Evolutionary conservation across 1,284 basidiomycete species (phyloP).

Genomic region (Ustilago shanxiensis): DNA sequence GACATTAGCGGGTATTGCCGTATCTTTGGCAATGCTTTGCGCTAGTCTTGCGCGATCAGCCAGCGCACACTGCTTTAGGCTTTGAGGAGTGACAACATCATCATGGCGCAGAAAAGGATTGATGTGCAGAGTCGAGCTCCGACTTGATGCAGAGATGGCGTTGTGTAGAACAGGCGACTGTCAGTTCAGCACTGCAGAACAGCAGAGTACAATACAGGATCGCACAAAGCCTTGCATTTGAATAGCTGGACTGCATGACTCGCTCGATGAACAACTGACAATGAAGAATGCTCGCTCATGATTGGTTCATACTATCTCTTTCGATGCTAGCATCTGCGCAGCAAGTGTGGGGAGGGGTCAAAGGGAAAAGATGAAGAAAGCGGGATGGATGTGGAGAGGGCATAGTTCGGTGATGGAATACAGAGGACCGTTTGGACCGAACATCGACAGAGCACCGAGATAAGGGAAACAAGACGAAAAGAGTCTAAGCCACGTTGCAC

Average conservation of each 20-base stretch:
- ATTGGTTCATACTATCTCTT: constrained; percentile 2
- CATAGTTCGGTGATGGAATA: not conserved
- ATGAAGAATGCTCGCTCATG: not conserved
- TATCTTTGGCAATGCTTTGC: not conserved
- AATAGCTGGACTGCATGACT: not conserved
- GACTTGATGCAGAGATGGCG: not conserved
- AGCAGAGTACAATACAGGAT: not conserved
- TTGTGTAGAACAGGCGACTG: not conserved
- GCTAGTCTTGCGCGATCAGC: not conserved
- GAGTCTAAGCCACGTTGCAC: not conserved
- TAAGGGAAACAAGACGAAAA: not conserved
- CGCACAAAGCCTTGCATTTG: not conserved
- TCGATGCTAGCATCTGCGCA: not conserved
- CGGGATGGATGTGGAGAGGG: not conserved
- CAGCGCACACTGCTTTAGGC: too few species aligned
- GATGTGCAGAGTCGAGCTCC: not conserved
- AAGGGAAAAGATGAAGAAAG: not conserved
- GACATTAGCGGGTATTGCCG: not conserved
- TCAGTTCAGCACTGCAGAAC: not conserved
- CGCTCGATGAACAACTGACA: not conserved
- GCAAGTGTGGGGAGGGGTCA: not conserved
- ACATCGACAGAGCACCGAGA: constrained; percentile 1
- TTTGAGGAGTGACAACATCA: not conserved
- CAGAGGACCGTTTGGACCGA: constrained; percentile 5
- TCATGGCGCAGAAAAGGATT: not conserved